These are phyloP conservation scores for Spinacia oleracea DNA, from an alignment of 179 eudicot genomes.

Conservation along the genomic window DNA sequence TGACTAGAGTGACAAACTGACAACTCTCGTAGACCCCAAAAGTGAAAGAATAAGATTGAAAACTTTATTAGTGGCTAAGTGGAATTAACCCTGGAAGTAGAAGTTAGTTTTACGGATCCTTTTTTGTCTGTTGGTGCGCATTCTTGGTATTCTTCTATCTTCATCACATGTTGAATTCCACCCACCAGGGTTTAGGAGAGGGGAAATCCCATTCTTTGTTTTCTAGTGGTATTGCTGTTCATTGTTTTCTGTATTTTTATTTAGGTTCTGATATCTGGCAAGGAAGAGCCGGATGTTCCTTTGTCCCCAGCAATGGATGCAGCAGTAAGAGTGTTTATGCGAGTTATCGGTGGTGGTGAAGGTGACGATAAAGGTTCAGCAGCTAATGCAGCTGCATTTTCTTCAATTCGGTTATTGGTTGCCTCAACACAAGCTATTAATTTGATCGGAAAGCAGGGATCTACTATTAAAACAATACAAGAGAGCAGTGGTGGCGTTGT, in stretches of 20 bases:
- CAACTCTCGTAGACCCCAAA: too few species aligned
- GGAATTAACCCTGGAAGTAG: too few species aligned
- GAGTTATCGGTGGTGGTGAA: constrained; percentile 66
- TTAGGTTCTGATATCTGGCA: constrained; percentile 82
- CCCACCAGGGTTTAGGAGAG: neutral
- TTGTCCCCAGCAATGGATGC: constrained; percentile 99
- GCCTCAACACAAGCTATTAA: constrained; percentile 72
- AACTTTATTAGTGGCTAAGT: neutral
- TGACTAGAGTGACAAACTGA: neutral
- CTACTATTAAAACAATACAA: constrained; percentile 70
- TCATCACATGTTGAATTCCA: neutral
- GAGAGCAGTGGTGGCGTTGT: constrained; percentile 69
- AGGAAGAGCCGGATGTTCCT: constrained; percentile 75
- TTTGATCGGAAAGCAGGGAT: constrained; percentile 84
- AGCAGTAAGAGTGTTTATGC: constrained; percentile 73
- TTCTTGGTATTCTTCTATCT: too few species aligned
- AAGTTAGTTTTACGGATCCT: too few species aligned
- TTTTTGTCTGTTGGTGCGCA: too few species aligned
- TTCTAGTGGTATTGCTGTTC: neutral
- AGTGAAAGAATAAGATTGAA: neutral
- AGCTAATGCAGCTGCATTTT: constrained; percentile 58
- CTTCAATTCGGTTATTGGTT: constrained; percentile 66
- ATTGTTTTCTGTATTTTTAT: constrained; percentile 12
- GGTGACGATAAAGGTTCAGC: constrained; percentile 41
- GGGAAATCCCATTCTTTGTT: neutral